These are phyloP conservation scores for Chlamydomonas sp. DNA, from an alignment of 139 green algal genomes.

Conservation along the genomic window DNA sequence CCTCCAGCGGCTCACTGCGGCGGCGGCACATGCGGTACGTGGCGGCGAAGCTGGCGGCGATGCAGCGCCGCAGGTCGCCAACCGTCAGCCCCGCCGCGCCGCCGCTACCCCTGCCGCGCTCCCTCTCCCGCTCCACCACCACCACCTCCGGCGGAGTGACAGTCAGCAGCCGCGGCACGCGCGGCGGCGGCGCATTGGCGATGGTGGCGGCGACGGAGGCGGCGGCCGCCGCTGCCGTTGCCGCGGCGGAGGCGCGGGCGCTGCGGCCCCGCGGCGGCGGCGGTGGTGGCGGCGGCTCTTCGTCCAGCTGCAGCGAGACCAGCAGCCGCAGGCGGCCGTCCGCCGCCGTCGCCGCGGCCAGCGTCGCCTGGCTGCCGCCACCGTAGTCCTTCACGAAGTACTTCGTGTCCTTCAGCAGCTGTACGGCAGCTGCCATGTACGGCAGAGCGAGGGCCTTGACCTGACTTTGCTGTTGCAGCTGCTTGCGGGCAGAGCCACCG, in stretches of 20 bases:
- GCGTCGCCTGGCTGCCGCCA: constrained; percentile 1
- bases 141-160: background rate
- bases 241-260: background rate
- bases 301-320: constrained; percentile 18
- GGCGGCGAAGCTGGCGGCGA: constrained; percentile 55
- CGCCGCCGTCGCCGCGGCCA: constrained; percentile 17
- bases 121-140: background rate
- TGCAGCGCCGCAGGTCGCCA: constrained; percentile 56
- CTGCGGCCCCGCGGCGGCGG: background rate
- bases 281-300: background rate
- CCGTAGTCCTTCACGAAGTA: constrained; percentile 89
- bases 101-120: background rate
- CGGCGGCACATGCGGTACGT: constrained; percentile 80
- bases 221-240: background rate
- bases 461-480: background rate
- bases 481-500: too few species aligned
- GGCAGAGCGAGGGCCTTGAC: constrained; percentile 1
- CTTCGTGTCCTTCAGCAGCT: constrained; percentile 85
- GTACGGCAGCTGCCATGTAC: constrained; percentile 38
- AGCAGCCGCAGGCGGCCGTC: constrained; percentile 11
- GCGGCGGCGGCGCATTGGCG: background rate
- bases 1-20: constrained; percentile 17
- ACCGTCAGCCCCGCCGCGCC: constrained; percentile 33
- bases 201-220: background rate
- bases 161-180: constrained; percentile 1